Evolutionary conservation across 2,329 filamentous ascomycete species (phyloP), one percentile per base, ranked within the genome.

Genomic region (Epichloe amarillans): DNA sequence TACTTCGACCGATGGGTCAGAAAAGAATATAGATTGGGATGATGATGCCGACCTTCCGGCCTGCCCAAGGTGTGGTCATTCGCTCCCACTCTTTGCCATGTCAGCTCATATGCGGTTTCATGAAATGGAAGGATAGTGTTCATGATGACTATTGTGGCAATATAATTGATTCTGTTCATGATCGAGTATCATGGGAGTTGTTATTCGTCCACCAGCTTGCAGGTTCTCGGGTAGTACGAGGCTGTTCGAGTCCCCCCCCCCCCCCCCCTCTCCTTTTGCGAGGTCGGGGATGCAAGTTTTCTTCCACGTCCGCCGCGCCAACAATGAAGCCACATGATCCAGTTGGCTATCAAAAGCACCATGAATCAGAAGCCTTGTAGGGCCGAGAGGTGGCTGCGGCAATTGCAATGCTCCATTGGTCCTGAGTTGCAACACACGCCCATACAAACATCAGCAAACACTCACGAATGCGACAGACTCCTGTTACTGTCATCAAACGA

Each of bases 41-140:
- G 56, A 57, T 21, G 50, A 53, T n/a, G 63, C 55, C n/a, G 60
- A 64, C 33, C 51, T 14, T 42, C 53, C 58, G 17, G 41, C 44
- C 26, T 79, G 72, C 63, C 67, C 67, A 2, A 56, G 68, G 10
- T 84, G 81, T 53, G 75, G 74, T 10, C 69, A 76, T 47, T 56
- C 62, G 3, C 72, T 83, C 56, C 79, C 80, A 4, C 47, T 62
- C 1, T 84, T 83, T 63, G 80, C 80, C 5, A 69, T 79, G 62
- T 58, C 68, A 5, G 79, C 80, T 4, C 81, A 84, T 54, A 50
- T 55, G 37, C 61, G 67, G 56, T 68, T 63, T 50, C 66, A 69
- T 52, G 60, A 67, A 53, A 53, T 67, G 52, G 62, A 57, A 52
- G 61, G 39, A 30, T 50, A 46, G n/a, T 21, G n/a, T 21, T 33